Conservation (phyloP, 148 eudicot genomes). For the Gaultheria prostrata region DNA sequence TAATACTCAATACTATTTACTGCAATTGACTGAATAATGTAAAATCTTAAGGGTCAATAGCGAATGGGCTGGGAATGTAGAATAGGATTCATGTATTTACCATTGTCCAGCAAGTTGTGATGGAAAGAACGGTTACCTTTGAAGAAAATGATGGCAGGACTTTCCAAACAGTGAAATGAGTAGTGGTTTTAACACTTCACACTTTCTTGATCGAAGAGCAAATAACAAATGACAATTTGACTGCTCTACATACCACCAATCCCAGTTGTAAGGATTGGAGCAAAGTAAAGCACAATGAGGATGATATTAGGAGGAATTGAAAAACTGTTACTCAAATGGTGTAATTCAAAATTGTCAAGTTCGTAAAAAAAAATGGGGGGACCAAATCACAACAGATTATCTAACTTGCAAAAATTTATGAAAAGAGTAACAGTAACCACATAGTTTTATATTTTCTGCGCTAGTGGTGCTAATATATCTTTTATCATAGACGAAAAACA, state of each 20-base stretch:
- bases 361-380: not conserved
- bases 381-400: not conserved
- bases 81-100: not conserved
- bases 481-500: not conserved
- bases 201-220: not conserved
- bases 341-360: not conserved
- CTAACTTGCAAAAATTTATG: not conserved
- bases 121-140: not conserved
- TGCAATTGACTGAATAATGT: not conserved
- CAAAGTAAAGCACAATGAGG: not conserved
- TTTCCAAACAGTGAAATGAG: not conserved
- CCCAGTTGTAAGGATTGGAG: not conserved
- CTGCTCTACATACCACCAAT: not conserved
- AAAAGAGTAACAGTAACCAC: not conserved
- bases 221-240: not conserved
- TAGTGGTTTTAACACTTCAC: not conserved
- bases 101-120: not conserved
- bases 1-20: not conserved
- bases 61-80: not conserved
- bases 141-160: not conserved
- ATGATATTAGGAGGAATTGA: not conserved
- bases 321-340: not conserved
- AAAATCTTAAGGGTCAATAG: not conserved
- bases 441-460: not conserved
- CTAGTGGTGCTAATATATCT: not conserved